phyloP scores from a whole-genome alignment of 345 rosid genomes.

The Anacardium occidentale region DNA sequence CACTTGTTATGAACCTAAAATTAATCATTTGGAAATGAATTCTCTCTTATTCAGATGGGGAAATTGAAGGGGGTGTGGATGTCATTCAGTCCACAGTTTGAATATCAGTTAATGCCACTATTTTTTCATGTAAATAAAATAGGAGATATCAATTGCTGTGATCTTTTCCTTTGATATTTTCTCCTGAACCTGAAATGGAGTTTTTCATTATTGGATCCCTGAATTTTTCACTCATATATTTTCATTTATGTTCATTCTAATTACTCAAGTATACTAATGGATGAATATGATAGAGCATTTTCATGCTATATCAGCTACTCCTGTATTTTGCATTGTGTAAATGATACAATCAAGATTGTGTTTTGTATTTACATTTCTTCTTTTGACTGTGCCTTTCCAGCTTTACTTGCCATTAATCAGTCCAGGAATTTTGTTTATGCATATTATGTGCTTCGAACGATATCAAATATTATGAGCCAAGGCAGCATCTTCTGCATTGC shows the following conservation, averaged over 20 bases:
- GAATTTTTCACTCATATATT: neutral
- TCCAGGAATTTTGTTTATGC: slow-evolving; percentile 46
- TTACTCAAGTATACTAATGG: neutral
- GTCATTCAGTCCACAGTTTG: neutral
- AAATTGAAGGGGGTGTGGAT: neutral
- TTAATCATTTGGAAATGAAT: neutral
- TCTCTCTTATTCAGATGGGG: neutral
- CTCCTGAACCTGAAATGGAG: neutral
- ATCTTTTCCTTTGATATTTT: neutral
- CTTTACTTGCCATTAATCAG: slow-evolving; percentile 42
- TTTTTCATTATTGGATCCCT: neutral
- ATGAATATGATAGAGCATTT: neutral
- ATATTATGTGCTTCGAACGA: slow-evolving; percentile 50
- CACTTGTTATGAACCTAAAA: neutral
- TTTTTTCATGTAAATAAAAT: neutral
- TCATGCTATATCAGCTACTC: neutral
- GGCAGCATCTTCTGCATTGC: slow-evolving; percentile 60
- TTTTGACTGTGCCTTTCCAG: slow-evolving; percentile 34
- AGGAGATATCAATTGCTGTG: neutral
- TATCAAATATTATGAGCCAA: slow-evolving; percentile 51
- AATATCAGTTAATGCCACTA: neutral
- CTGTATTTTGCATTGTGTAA: neutral
- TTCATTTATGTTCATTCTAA: neutral
- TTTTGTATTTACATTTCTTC: neutral
- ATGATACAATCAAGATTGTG: neutral